These are phyloP conservation scores for Termitomyces sp. DNA, from an alignment of 768 basidiomycete genomes.

Conservation along the genomic window DNA sequence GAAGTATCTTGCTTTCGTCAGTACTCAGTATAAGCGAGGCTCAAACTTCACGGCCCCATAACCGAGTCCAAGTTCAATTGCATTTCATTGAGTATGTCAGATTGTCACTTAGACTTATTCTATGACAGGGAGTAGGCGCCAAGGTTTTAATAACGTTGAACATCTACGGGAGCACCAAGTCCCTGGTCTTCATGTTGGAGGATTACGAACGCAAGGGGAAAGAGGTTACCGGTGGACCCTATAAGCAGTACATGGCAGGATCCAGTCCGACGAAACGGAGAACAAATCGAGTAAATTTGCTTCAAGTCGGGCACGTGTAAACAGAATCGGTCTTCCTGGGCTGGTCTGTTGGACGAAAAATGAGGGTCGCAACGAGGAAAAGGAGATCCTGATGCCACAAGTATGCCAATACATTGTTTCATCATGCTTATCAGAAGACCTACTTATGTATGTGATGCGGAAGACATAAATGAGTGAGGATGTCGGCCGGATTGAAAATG, in stretches of 20 bases:
- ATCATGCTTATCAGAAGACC: not conserved
- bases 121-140: not conserved
- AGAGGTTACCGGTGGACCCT: not conserved
- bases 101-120: not conserved
- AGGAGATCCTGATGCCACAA: not conserved
- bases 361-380: not conserved
- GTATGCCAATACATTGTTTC: not conserved
- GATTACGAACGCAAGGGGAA: not conserved
- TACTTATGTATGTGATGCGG: not conserved
- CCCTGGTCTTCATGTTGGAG: not conserved
- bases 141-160: not conserved
- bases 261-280: not conserved
- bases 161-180: not conserved
- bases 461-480: not conserved
- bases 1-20: not conserved
- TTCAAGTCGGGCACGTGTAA: not conserved
- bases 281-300: not conserved
- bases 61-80: not conserved
- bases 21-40: not conserved
- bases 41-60: not conserved
- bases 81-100: not conserved
- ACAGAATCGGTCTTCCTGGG: not conserved
- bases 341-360: not conserved
- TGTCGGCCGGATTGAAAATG: not conserved
- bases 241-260: not conserved